Base-by-base conservation (phyloP, 352 stramenopile genomes). In the Phytophthora macrochlamydospora region DNA sequence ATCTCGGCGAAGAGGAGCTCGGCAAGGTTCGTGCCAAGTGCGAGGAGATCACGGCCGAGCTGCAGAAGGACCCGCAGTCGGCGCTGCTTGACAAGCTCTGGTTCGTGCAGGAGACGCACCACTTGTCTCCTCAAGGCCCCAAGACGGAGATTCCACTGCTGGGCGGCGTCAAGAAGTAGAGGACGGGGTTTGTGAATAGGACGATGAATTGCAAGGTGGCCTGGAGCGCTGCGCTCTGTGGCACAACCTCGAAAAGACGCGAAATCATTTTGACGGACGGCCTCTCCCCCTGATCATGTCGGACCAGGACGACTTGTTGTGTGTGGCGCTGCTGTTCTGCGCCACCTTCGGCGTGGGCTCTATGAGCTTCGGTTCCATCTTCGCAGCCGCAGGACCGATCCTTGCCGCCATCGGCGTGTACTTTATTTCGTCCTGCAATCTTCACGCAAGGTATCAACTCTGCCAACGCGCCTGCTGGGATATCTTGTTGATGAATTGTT, bases 371-470 rank as follows among this genome's bases (percentile, higher is more conserved):
- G 79, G 82, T 38, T 69, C 79, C 49, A 70, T 90, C 29, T 93
- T 91, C 56, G 82, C 80, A 2, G 74, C 80, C 30, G 73, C 82
- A 1, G 82, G 85, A 0, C 79, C 82, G 13, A 56, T 91, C 18
- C 49, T 89, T 3, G 82, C 79, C 12, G 83, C 80, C 45, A 71
- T 90, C 45, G 73, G 73, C 35, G 72, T 93, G 52, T 91, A 91
- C 49, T 89, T 93, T 67, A 72, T 91, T 51, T 90, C 85, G n/a
- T 79, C 80, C 30, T 90, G 84, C 70, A 92, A 92, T 42, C 79
- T 91, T 29, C 84, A 91, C 60, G 78, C 83, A 13, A 87, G 78
- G 78, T 87, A 46, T 2, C 32, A 50, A 2, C 32, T 4, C 13
- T 35, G 12, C 32, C 33, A 32, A 8, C 8, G 0, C 8, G 6